Percentiles rank a stretch among this genome's conserved stretches.
These are phyloP conservation scores for Plasmopara muralis DNA, from an alignment of 352 stramenopile species.

Conservation along the genomic window DNA sequence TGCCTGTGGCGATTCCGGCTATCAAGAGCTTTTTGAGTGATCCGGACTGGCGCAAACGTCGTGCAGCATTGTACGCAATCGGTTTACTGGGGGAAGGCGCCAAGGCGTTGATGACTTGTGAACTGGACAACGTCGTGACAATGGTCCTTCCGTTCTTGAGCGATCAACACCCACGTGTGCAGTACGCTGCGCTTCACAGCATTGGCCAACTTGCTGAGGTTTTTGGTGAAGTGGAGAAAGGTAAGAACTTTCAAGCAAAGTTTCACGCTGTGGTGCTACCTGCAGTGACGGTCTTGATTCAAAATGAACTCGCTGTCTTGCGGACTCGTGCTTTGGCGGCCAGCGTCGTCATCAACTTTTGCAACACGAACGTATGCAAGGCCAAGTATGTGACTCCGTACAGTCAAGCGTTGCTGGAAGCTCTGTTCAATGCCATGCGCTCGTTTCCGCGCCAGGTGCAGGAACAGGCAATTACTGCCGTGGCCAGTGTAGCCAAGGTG, in stretches of 20 bases:
- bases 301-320: conserved; percentile 55
- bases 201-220: conserved; percentile 78
- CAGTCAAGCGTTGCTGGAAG: conserved; percentile 60
- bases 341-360: conserved; percentile 82
- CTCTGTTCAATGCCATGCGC: conserved; percentile 75
- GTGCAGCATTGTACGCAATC: conserved; percentile 68
- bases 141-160: conserved; percentile 64
- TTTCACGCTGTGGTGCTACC: conserved; percentile 65
- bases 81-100: conserved; percentile 71
- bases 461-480: conserved; percentile 82
- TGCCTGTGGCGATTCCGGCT: conserved; percentile 71
- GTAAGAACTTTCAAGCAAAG: conserved; percentile 85
- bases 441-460: conserved; percentile 75
- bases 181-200: conserved; percentile 80
- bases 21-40: conserved; percentile 58
- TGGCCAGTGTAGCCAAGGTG: conserved; percentile 80
- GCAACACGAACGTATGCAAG: conserved; percentile 81
- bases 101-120: conserved; percentile 72
- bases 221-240: conserved; percentile 76
- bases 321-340: conserved; percentile 70
- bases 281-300: conserved; percentile 55
- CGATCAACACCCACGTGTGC: conserved; percentile 68
- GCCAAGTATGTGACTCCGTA: conserved; percentile 63
- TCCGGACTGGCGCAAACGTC: conserved; percentile 68
- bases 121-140: conserved; percentile 67